Conservation (phyloP, 2,329 filamentous ascomycete species). For the Botrytis cinerea region DNA sequence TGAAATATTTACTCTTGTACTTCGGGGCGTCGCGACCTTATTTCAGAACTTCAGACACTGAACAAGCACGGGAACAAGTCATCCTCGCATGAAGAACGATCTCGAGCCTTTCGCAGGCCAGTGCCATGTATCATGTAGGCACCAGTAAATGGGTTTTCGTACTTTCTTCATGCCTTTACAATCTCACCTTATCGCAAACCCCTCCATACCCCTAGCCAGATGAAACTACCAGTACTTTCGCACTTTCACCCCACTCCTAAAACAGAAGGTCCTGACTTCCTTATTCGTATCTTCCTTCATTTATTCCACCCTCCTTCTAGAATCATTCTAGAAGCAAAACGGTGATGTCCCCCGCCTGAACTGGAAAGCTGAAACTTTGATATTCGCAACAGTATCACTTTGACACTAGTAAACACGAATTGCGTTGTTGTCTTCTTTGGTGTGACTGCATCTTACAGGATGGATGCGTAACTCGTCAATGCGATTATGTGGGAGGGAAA, state of each 20-base stretch:
- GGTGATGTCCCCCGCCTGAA: not conserved
- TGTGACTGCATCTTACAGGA: not conserved
- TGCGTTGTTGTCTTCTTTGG: slow-evolving; percentile 2
- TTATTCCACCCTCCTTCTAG: slow-evolving; percentile 14
- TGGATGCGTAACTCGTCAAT: not conserved
- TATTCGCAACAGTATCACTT: slow-evolving; percentile 10
- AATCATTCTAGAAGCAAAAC: slow-evolving; percentile 24
- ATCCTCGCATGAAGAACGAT: not conserved
- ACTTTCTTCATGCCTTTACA: slow-evolving; percentile 1
- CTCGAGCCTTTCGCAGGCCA: not conserved
- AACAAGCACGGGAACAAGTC: slow-evolving; percentile 1
- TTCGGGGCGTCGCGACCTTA: not conserved
- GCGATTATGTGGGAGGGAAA: not conserved
- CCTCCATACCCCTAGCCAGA: slow-evolving; percentile 20
- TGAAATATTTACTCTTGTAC: not conserved
- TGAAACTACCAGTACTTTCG: slow-evolving; percentile 15
- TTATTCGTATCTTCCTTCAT: slow-evolving; percentile 12
- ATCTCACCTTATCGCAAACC: slow-evolving; percentile 23
- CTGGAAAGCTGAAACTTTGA: slow-evolving; percentile 21
- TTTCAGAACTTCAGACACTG: not conserved
- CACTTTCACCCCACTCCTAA: slow-evolving; percentile 16
- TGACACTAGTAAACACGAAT: slow-evolving; percentile 3
- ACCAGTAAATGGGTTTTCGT: not conserved
- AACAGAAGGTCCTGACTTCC: slow-evolving; percentile 17
- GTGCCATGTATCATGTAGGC: not conserved